A percentile compares a stretch with the other conserved stretches of the same genome.
Evolutionary conservation across 2,329 filamentous ascomycete genomes (phyloP).

Genomic region (Harringtonia lauricola): DNA sequence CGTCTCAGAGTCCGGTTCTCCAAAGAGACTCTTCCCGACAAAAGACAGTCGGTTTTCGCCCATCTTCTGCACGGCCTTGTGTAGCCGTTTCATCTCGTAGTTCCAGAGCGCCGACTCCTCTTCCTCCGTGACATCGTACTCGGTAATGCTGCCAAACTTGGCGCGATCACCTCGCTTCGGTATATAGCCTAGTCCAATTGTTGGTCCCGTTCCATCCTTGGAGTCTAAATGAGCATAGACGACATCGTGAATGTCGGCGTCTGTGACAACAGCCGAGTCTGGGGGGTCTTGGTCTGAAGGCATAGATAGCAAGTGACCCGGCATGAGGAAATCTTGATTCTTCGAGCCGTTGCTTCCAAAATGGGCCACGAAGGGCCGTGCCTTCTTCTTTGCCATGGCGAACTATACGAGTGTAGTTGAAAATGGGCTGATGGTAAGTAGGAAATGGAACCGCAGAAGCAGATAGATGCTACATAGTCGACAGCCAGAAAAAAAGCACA

Average conservation of each 20-base stretch:
- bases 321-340: background rate
- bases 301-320: slow-evolving; percentile 1
- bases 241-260: background rate
- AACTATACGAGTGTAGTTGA: background rate
- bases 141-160: slow-evolving; percentile 3
- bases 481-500: no score
- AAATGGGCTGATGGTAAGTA: no score
- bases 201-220: background rate
- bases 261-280: background rate
- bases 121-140: slow-evolving; percentile 3
- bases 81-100: slow-evolving; percentile 1
- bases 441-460: no score
- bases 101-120: slow-evolving; percentile 2
- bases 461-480: no score
- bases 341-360: slow-evolving; percentile 1
- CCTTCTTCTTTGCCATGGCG: slow-evolving; percentile 1
- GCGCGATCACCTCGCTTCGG: background rate
- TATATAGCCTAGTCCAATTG: no score
- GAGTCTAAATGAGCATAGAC: slow-evolving; percentile 1
- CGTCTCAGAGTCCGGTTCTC: background rate
- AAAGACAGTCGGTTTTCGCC: background rate
- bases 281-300: slow-evolving; percentile 1
- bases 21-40: background rate
- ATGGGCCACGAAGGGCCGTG: slow-evolving; percentile 3
- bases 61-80: slow-evolving; percentile 1